phyloP scores from a whole-genome alignment of 257 asterid genomes.

The Gentiana macrophylla region DNA sequence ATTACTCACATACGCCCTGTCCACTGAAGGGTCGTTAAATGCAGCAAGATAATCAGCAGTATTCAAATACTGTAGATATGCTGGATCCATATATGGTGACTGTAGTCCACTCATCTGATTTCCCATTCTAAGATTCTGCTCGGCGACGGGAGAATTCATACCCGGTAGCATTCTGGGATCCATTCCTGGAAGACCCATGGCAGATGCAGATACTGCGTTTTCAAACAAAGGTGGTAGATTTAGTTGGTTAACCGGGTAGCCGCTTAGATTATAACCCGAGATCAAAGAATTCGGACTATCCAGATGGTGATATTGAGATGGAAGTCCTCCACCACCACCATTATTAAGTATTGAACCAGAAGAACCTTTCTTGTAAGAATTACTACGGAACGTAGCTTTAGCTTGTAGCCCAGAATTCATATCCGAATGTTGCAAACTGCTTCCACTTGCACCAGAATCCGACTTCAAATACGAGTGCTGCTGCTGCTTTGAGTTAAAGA shows the following conservation, averaged over 20 bases:
- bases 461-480: slow-evolving; percentile 34
- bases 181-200: slow-evolving; percentile 64
- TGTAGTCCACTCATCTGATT: slow-evolving; percentile 52
- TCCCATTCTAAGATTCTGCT: slow-evolving; percentile 51
- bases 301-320: slow-evolving; percentile 54
- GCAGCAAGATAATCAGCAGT: slow-evolving; percentile 72
- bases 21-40: slow-evolving; percentile 56
- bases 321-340: slow-evolving; percentile 22
- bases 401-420: slow-evolving; percentile 27
- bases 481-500: slow-evolving; percentile 38
- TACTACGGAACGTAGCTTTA: slow-evolving; percentile 33
- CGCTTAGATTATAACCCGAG: slow-evolving; percentile 47
- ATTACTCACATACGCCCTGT: slow-evolving; percentile 54
- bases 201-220: slow-evolving; percentile 93
- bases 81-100: slow-evolving; percentile 55
- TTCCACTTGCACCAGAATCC: slow-evolving; percentile 26
- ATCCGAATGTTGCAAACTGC: slow-evolving; percentile 21
- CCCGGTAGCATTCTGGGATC: slow-evolving; percentile 64
- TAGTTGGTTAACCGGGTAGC: slow-evolving; percentile 62
- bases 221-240: slow-evolving; percentile 85
- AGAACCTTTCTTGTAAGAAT: slow-evolving; percentile 50
- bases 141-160: slow-evolving; percentile 45
- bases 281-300: slow-evolving; percentile 70
- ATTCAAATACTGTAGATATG: slow-evolving; percentile 68
- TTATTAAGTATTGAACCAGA: slow-evolving; percentile 34